Base-by-base conservation (phyloP, 495 filamentous ascomycete genomes). In the Lepidopterella palustris region DNA sequence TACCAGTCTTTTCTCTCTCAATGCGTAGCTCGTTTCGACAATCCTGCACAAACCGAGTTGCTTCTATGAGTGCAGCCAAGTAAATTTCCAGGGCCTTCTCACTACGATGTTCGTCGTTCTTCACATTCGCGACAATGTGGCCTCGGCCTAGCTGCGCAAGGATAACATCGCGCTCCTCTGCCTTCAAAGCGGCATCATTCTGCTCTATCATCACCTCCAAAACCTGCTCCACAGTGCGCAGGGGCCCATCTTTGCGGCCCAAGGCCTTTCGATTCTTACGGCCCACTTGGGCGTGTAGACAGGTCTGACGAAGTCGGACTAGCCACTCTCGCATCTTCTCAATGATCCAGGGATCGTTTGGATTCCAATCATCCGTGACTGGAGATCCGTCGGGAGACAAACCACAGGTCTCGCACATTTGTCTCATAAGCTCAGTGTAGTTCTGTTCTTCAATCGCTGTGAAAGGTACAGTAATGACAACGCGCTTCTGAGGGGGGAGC, bases 381-480 rank as follows among this genome's bases (percentile, higher is more conserved):
- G 89, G 87, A 9, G 74, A 75, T 0, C 92, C 92, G 9, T 82
- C 73, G 10, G 70, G 58, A 63, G 86, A 79, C 8, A 97, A 68
- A 1, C 85, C 85, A 59, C 81, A 85, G 0, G 82, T 80, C 5
- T 79, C 76, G 42, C 83, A 85, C 80, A 96, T 90, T 67, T 89
- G 73, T 29, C 82, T 77, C 57, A 88, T 89, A 1, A 92, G 68
- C 35, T 82, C 79, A 18, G 77, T 74, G 66, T 98, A 98, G 57
- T 90, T 82, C 66, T 96, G 88, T 64, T 96, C 87, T 67, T 98
- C 93, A 18, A 96, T 79, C 1, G 87, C 80, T 1, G 84, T 89
- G 66, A 97, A 97, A 0, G 92, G 90, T 55, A 92, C 83, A 0
- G 88, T 93, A 53, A 98, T 88, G 15, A 97, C 84, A 59, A 92